Base-by-base conservation (phyloP, 495 filamentous ascomycete genomes). In the Lindgomyces ingoldianus region DNA sequence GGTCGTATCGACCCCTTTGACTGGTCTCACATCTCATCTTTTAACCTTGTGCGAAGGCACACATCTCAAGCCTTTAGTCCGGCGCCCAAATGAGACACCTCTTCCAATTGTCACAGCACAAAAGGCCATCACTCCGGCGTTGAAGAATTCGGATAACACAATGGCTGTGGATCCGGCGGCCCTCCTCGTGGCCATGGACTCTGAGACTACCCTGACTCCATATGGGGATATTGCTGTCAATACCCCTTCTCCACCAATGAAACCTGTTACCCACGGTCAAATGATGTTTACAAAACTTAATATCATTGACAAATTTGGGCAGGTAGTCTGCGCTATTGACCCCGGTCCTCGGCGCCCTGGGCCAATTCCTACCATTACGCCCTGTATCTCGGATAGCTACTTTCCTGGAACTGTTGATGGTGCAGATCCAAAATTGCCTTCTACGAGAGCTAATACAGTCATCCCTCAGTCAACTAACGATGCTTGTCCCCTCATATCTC, bases 261-360 rank as follows among this genome's bases (percentile, higher is more conserved):
- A 62, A 46, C 11, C 10, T 1, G 59, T 56, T 14, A 57, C 49
- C 11, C 59, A 62, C 42, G 59, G 59, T 2, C 59, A 62, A 22
- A n/a, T 62, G n/a, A 9, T 2, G n/a, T 36, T 62, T 19, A 53
- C 57, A 1, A 72, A 68, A 49, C 60, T 85, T n/a, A 82, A 83
- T 57, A 75, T 80, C 53, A 69, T 83, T 27, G 80, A 82, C 67
- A 81, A 81, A 56, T 83, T 83, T 29, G 81, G 81, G 0, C 73
- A 74, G 29, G 72, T 68, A 0, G 63, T 70, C 18, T 51, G 57
- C 16, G 68, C 68, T 71, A 77, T 4, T 67, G 57, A 41, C 58
- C 30, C 65, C 55, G 4, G 2, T 11, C 16, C 24, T 29, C 51
- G 26, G 11, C 11, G 19, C 47, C 39, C 42, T n/a, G 33, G 14